Conservation (phyloP, 306 rosid genomes). For the Cucurbita moschata region DNA sequence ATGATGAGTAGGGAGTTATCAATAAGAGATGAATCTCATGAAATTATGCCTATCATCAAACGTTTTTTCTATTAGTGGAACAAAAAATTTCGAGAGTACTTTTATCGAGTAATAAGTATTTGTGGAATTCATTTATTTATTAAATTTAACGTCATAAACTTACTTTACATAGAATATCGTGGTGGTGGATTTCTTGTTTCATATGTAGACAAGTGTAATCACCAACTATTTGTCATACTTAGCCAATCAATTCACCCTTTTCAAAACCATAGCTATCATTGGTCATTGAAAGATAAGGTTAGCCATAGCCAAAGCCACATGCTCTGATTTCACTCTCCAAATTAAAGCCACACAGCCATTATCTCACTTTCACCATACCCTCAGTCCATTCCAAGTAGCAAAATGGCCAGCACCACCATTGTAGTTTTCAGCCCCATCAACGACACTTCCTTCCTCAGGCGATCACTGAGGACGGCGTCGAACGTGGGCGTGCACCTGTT, state of each 20-base stretch:
- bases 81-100: too few relatives aligned
- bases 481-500: neutral
- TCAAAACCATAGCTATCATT: neutral
- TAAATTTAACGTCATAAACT: neutral
- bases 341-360: neutral
- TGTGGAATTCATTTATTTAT: too few relatives aligned
- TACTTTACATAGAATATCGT: too few relatives aligned
- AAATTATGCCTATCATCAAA: too few relatives aligned
- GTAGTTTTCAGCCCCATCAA: constrained; percentile 32
- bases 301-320: neutral
- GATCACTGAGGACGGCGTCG: neutral
- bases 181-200: too few relatives aligned
- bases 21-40: neutral
- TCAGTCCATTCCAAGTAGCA: neutral
- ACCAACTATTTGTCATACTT: neutral
- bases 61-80: too few relatives aligned
- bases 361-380: neutral
- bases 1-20: neutral
- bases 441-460: constrained; percentile 41
- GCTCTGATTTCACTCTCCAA: neutral
- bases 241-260: neutral
- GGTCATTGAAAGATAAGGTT: neutral
- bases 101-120: too few relatives aligned
- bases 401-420: constrained; percentile 20
- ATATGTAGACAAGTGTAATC: neutral